These are phyloP conservation scores for Fusarium proliferatum DNA, from an alignment of 2,329 filamentous ascomycete species.

Conservation along the genomic window DNA sequence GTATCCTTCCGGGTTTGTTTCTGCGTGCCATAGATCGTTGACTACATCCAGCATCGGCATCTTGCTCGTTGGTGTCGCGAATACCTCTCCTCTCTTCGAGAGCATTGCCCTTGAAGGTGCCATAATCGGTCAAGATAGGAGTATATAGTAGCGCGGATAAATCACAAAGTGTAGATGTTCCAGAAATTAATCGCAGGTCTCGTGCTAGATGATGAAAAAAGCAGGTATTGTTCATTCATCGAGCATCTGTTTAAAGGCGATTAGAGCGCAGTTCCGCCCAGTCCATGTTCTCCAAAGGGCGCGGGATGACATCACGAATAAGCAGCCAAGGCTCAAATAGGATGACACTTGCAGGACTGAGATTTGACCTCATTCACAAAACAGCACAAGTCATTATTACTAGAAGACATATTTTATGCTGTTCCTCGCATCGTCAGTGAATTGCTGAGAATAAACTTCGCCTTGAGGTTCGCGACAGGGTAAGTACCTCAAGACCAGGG, in stretches of 20 bases:
- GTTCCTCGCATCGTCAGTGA: rapidly evolving
- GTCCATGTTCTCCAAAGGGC: background rate
- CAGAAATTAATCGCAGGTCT: rapidly evolving
- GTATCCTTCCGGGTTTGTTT: background rate
- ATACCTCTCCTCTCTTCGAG: background rate
- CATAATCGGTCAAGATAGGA: background rate
- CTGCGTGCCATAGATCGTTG: background rate
- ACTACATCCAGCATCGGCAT: background rate
- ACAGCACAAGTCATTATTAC: rapidly evolving
- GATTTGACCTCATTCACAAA: rapidly evolving
- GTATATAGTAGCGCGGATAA: too few species aligned
- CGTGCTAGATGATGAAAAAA: too few species aligned
- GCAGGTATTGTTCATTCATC: background rate
- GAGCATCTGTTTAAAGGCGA: background rate
- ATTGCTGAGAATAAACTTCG: background rate
- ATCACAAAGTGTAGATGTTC: background rate
- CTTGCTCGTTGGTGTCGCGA: background rate
- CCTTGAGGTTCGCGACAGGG: rapidly evolving
- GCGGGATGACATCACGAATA: background rate
- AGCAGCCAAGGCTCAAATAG: background rate
- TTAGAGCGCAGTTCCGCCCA: too few species aligned
- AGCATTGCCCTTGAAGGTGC: rapidly evolving
- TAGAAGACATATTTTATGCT: too few species aligned
- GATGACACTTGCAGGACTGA: background rate
- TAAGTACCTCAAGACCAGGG: background rate